These are phyloP conservation scores for Pythium insidiosum DNA, from an alignment of 352 stramenopile genomes.

Conservation along the genomic window DNA sequence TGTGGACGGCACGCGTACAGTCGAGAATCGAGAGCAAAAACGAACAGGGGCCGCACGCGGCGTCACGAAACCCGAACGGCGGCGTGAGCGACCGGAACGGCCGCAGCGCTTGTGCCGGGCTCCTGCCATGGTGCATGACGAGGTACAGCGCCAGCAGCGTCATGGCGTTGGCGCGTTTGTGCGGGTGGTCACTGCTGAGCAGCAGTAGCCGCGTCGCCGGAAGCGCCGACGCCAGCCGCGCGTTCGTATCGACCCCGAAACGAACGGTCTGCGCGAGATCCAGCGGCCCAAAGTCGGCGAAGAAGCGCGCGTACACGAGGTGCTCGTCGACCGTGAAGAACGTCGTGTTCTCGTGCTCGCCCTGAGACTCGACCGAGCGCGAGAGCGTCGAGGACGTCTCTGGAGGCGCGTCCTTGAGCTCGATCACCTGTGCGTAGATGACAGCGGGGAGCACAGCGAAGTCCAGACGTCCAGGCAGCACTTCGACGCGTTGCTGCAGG, in stretches of 20 bases:
- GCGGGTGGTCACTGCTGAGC: constrained; percentile 65
- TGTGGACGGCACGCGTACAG: constrained; percentile 86
- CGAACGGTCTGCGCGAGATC: constrained; percentile 90
- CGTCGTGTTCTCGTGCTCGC: constrained; percentile 2
- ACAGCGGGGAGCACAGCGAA: constrained; percentile 17
- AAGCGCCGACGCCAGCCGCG: constrained; percentile 17
- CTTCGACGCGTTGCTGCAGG: constrained; percentile 18
- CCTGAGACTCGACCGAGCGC: too few species aligned
- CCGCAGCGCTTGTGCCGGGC: constrained; percentile 58
- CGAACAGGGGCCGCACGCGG: constrained; percentile 59
- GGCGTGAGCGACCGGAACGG: constrained; percentile 29
- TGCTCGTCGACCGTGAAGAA: constrained; percentile 46
- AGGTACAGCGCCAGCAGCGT: constrained; percentile 90
- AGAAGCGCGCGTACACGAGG: constrained; percentile 96
- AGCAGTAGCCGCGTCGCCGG: constrained; percentile 58
- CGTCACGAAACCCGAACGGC: constrained; percentile 48
- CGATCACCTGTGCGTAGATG: neutral
- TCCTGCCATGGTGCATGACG: constrained; percentile 28
- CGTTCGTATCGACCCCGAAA: constrained; percentile 83
- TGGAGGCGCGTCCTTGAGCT: neutral
- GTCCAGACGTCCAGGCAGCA: constrained; percentile 21
- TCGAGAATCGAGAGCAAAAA: constrained; percentile 92
- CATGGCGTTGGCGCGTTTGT: constrained; percentile 88
- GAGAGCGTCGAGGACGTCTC: too few species aligned
- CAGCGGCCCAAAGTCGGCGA: constrained; percentile 96